A percentile compares a stretch with the other conserved stretches of the same genome.
Evolutionary conservation across 805 yeast species (phyloP).

Genomic region (Zygotorulaspora sp.): DNA sequence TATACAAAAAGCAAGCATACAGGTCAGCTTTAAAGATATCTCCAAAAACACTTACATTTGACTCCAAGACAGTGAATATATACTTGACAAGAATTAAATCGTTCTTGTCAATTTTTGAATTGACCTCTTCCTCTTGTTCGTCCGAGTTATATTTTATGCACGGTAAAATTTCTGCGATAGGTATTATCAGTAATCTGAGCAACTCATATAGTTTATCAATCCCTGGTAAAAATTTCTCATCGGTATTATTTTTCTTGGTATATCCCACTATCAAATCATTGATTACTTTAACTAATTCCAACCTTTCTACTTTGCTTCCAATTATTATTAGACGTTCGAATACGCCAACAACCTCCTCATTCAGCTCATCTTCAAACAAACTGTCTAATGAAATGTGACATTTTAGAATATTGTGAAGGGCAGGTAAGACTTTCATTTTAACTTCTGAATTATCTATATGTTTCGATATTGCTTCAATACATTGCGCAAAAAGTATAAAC

Average conservation of each 20-base stretch:
- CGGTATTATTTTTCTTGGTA: slow-evolving; percentile 22
- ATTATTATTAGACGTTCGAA: slow-evolving; percentile 66
- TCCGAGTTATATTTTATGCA: slow-evolving; percentile 45
- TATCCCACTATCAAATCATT: slow-evolving; percentile 49
- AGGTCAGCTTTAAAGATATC: slow-evolving; percentile 65
- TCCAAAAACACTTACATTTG: slow-evolving; percentile 62
- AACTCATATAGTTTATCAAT: slow-evolving; percentile 82
- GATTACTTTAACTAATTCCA: slow-evolving; percentile 51
- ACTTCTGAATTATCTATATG: slow-evolving; percentile 25
- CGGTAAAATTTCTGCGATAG: slow-evolving; percentile 57
- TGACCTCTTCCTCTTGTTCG: slow-evolving; percentile 2
- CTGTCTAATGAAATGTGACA: slow-evolving; percentile 53
- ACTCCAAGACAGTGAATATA: slow-evolving; percentile 49
- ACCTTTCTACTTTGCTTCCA: slow-evolving; percentile 48
- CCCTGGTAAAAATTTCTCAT: slow-evolving; percentile 46
- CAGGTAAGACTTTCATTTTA: slow-evolving; percentile 40
- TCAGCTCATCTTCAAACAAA: slow-evolving; percentile 61
- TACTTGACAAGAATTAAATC: slow-evolving; percentile 46
- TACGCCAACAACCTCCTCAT: slow-evolving; percentile 70
- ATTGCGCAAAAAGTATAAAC: slow-evolving; percentile 77
- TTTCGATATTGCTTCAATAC: slow-evolving; percentile 67
- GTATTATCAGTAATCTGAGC: slow-evolving; percentile 61
- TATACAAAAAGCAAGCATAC: slow-evolving; percentile 61
- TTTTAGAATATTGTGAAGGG: slow-evolving; percentile 53
- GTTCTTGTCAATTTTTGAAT: slow-evolving; percentile 11